Percentiles rank a stretch among this genome's conserved stretches.
phyloP scores from a whole-genome alignment of 1,284 basidiomycete species.

The Tilletia caries region DNA sequence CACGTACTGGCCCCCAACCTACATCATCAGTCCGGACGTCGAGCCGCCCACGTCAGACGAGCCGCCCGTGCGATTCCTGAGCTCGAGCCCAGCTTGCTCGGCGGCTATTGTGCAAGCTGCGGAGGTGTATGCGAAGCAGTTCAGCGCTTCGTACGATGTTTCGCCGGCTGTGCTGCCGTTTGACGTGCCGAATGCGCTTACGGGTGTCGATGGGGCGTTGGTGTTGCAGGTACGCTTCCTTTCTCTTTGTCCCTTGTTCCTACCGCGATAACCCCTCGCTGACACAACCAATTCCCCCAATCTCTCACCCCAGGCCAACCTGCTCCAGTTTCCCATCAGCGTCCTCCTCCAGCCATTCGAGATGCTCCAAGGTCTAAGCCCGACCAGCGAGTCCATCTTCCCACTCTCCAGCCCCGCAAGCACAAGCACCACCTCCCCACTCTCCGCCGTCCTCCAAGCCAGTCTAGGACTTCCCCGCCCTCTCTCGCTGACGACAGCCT shows the following conservation, averaged over 20 bases:
- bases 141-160: too few species aligned
- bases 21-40: constrained; percentile 3
- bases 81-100: neutral
- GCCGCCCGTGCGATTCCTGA: neutral
- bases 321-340: neutral
- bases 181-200: constrained; percentile 1
- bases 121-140: neutral
- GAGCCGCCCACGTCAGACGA: neutral
- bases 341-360: neutral
- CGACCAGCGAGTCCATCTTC: neutral
- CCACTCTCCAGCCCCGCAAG: neutral
- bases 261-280: neutral
- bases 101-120: neutral
- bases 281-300: neutral
- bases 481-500: neutral
- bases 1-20: constrained; percentile 5
- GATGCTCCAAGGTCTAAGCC: neutral
- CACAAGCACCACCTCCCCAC: neutral
- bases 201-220: neutral
- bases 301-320: neutral
- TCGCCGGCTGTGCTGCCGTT: neutral
- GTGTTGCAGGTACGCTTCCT: neutral
- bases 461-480: neutral
- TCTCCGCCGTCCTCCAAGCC: neutral
- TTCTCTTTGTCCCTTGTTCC: neutral